These are phyloP conservation scores for Lentinula sp. DNA, from an alignment of 768 basidiomycete species.

Conservation along the genomic window DNA sequence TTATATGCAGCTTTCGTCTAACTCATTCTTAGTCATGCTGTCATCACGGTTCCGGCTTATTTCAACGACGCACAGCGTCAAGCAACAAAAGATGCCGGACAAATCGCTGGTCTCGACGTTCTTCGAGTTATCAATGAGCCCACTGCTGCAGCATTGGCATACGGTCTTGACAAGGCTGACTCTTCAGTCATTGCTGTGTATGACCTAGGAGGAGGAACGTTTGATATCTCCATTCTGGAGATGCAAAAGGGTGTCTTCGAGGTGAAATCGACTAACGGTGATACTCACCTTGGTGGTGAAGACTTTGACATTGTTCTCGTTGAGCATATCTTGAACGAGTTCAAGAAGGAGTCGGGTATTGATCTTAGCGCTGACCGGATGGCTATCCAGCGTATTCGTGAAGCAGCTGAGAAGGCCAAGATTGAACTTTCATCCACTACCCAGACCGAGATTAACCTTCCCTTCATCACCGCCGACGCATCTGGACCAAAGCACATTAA, in stretches of 20 bases:
- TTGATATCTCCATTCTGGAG: conserved; percentile 98
- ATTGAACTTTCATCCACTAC: conserved; percentile 92
- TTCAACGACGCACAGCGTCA: conserved; percentile 99
- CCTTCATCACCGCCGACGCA: conserved; percentile 96
- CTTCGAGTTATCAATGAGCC: conserved; percentile 99
- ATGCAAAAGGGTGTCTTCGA: conserved; percentile 99
- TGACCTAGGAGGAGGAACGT: conserved; percentile 97
- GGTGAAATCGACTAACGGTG: conserved; percentile 99
- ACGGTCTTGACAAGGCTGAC: conserved; percentile 87
- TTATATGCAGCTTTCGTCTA: background rate
- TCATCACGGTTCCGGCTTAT: conserved; percentile 96
- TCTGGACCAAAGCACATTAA: conserved; percentile 98
- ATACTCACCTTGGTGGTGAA: conserved; percentile 94
- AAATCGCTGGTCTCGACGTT: conserved; percentile 95
- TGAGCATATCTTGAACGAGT: conserved; percentile 78
- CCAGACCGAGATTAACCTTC: conserved; percentile 95
- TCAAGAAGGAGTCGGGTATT: conserved; percentile 89
- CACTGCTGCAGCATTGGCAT: conserved; percentile 96
- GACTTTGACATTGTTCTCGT: conserved; percentile 94
- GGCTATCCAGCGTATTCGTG: conserved; percentile 98
- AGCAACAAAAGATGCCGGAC: conserved; percentile 96
- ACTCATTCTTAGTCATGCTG: conserved; percentile 56
- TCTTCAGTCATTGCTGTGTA: conserved; percentile 93
- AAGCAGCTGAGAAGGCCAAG: conserved; percentile 99
- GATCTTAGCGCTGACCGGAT: conserved; percentile 84